Evolutionary conservation across 2,329 filamentous ascomycete species (phyloP).

Genomic region (Hymenotorrendiella dingleyae): DNA sequence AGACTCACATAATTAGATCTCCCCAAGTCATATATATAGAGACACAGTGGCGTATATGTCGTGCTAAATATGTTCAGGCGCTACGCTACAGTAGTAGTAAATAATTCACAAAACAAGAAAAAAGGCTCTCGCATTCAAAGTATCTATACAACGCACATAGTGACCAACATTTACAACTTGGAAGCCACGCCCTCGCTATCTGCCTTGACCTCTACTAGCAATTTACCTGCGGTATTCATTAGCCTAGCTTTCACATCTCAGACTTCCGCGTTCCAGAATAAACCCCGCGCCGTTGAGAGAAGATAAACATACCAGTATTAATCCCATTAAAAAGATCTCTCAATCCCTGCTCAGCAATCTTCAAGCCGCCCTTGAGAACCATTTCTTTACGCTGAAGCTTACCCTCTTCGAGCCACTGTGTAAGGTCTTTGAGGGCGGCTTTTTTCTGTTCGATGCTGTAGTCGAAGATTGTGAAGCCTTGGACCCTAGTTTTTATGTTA

Average conservation of each 20-base stretch:
- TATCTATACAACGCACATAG: too few relatives aligned
- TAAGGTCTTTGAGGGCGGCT: constrained; percentile 53
- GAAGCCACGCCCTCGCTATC: constrained; percentile 12
- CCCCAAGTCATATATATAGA: too few relatives aligned
- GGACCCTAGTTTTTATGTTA: constrained; percentile 41
- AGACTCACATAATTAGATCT: too few relatives aligned
- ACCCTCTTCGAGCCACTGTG: constrained; percentile 63
- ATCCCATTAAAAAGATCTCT: constrained; percentile 59
- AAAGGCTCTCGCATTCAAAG: too few relatives aligned
- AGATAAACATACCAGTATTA: constrained; percentile 54
- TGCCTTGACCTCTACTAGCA: constrained; percentile 49
- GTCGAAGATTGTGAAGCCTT: constrained; percentile 71
- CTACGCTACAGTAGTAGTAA: too few relatives aligned
- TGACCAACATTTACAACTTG: constrained; percentile 12
- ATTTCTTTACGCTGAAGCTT: constrained; percentile 68
- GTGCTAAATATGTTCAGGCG: too few relatives aligned
- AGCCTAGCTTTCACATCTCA: not conserved
- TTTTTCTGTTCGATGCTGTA: constrained; percentile 52
- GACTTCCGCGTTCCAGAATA: too few relatives aligned
- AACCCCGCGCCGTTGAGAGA: not conserved
- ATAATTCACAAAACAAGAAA: too few relatives aligned
- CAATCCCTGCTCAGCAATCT: constrained; percentile 56
- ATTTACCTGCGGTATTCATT: constrained; percentile 36
- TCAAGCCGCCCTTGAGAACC: constrained; percentile 63
- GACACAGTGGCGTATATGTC: too few relatives aligned